Evolutionary conservation across 1,284 basidiomycete genomes (phyloP).

Genomic region (Puccinia novopanici): DNA sequence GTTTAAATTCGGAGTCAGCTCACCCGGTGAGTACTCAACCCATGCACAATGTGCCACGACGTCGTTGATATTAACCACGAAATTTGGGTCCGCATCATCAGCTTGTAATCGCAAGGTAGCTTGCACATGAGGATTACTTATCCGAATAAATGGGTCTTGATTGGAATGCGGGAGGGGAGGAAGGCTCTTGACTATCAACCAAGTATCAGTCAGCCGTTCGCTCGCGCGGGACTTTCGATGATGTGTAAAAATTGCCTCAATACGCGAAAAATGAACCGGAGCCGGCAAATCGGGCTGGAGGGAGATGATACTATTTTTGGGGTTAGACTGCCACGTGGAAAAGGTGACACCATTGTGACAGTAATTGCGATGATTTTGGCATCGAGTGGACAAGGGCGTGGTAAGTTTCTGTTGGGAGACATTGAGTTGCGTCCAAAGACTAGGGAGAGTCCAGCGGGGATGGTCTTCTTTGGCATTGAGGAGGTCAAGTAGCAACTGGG

Average conservation of each 20-base stretch:
- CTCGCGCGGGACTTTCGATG: too few species aligned
- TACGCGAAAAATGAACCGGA: not conserved
- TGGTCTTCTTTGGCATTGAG: not conserved
- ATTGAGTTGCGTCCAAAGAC: not conserved
- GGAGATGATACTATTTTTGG: slow-evolving; percentile 1
- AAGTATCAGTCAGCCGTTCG: not conserved
- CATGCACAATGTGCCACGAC: slow-evolving; percentile 32
- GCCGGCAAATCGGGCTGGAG: not conserved
- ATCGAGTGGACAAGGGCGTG: not conserved
- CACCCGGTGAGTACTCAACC: slow-evolving; percentile 12
- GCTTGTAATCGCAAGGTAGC: not conserved
- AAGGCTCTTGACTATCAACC: not conserved
- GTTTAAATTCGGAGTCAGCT: not conserved
- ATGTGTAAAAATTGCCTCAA: not conserved
- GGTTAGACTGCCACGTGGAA: not conserved
- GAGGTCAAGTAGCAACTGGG: not conserved
- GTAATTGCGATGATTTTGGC: not conserved
- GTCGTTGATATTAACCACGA: not conserved
- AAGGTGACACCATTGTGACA: not conserved
- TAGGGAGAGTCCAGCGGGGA: not conserved
- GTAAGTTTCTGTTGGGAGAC: not conserved
- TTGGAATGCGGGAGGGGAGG: not conserved
- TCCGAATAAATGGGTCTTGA: not conserved
- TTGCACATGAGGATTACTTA: not conserved
- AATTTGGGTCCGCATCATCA: not conserved